Conservation (phyloP, 805 yeast species). For the Candida vartiovaarae region DNA sequence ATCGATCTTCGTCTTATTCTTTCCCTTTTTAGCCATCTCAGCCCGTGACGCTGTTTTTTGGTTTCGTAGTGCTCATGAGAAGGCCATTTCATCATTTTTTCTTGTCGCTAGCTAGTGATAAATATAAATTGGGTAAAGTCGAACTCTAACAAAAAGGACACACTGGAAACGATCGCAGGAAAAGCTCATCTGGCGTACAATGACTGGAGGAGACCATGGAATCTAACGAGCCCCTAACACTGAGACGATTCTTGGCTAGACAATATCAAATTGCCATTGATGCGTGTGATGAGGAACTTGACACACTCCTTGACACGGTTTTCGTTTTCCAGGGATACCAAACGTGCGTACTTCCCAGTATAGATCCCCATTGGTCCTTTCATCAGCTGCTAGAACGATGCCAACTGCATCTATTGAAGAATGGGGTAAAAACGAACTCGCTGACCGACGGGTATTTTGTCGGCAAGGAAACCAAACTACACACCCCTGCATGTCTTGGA, state of each 20-base stretch:
- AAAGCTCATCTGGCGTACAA: no score
- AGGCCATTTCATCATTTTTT: no score
- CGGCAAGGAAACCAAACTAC: not conserved
- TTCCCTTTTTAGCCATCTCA: conserved; percentile 31
- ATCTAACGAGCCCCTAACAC: not conserved
- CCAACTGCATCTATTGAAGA: conserved; percentile 25
- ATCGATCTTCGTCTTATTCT: conserved; percentile 35
- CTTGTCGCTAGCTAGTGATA: no score
- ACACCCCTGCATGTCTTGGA: not conserved
- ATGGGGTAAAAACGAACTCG: conserved; percentile 28
- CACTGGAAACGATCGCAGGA: no score
- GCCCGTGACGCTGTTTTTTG: no score
- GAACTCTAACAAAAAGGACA: no score
- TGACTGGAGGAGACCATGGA: not conserved
- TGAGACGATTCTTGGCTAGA: not conserved
- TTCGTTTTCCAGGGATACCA: not conserved
- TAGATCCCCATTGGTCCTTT: conserved; percentile 12
- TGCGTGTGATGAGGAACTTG: not conserved
- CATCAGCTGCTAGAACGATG: conserved; percentile 36
- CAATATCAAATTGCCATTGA: not conserved
- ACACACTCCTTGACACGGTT: not conserved
- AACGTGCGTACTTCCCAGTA: not conserved
- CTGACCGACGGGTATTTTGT: conserved; percentile 26
- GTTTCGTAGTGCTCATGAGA: no score
- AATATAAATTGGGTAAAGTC: no score